Evolutionary conservation across 2,329 filamentous ascomycete genomes (phyloP), one percentile per base, ranked within the genome.

Genomic region (Didymella glomerata): DNA sequence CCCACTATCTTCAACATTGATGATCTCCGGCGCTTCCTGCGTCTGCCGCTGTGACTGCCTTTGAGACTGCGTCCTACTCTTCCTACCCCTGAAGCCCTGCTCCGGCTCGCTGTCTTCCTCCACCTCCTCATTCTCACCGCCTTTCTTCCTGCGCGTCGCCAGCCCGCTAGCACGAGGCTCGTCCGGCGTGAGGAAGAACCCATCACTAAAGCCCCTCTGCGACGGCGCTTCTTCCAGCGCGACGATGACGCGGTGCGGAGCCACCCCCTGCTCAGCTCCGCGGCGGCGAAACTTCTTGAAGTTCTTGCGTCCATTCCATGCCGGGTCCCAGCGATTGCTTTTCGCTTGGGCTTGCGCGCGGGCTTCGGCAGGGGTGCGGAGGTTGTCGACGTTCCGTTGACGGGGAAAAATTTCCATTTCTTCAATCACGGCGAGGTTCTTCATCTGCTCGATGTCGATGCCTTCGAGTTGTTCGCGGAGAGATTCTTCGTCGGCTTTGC

Each of bases 221-320:
- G 86, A 87, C 22, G 70, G 67, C 18, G 88, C 90, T 74, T 92
- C 88, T 64, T 91, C 87, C 4, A 96, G 79, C 0, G 84, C 79
- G 4, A 97, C 86, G 38, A 96, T 90, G 32, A 90, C 83, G 16
- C 80, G 81, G 59, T 83, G 82, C 4, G 79, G 66, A 32, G 78
- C 77, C n/a, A 79, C 77, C 47, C 71, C 76, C 51, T 62, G 74
- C 71, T 66, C 77, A 61, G 57, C 66, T 22, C 68, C 74, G 40
- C 76, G 71, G 6, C 77, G 88, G 52, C 86, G 82, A 72, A 99
- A 99, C 68, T 87, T 90, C 76, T 99, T 99, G 80, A 97, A 99
- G 72, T 99, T 98, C 77, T 92, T 94, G 42, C 94, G 85, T 0
- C 94, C 95, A 73, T 97, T 96, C 95, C 95, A 99, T 38, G 84